phyloP scores from a whole-genome alignment of 352 stramenopile genomes.

The Pythium sukuiense region DNA sequence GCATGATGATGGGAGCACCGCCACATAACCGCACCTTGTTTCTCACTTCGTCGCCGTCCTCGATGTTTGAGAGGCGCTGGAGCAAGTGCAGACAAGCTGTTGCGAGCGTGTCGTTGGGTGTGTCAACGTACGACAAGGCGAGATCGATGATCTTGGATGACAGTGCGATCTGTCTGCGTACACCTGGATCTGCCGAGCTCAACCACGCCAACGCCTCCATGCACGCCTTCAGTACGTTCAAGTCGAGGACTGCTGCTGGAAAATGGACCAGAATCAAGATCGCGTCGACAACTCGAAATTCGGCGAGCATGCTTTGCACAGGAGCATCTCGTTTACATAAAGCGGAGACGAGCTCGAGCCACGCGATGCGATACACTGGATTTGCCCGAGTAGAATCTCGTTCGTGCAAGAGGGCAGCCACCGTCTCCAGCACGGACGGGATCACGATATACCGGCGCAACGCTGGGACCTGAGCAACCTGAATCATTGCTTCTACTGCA shows the following conservation, averaged over 20 bases:
- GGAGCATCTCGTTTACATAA: conserved; percentile 45
- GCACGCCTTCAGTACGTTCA: conserved; percentile 39
- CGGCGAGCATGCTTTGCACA: conserved; percentile 50
- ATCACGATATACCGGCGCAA: conserved; percentile 39
- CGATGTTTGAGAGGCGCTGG: conserved; percentile 43
- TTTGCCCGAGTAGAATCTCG: conserved; percentile 25
- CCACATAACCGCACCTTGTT: conserved; percentile 34
- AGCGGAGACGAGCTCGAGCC: conserved; percentile 43
- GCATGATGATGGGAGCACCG: conserved; percentile 46
- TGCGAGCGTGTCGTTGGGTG: conserved; percentile 30
- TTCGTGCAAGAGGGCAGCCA: conserved; percentile 43
- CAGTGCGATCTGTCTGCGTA: conserved; percentile 42
- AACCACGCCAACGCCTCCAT: conserved; percentile 62
- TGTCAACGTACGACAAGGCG: conserved; percentile 42
- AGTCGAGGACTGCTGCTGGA: conserved; percentile 33
- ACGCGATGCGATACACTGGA: conserved; percentile 36
- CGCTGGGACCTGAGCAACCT: conserved; percentile 32
- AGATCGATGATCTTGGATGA: conserved; percentile 52
- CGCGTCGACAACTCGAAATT: conserved; percentile 54
- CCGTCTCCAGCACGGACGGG: conserved; percentile 41
- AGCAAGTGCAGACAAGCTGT: conserved; percentile 55
- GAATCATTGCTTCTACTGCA: conserved; percentile 39
- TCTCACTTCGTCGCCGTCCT: conserved; percentile 33
- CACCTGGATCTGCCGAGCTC: conserved; percentile 35
- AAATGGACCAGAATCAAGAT: conserved; percentile 53